Conservation (phyloP, 495 filamentous ascomycete genomes). For the Hypoxylon trugodes region DNA sequence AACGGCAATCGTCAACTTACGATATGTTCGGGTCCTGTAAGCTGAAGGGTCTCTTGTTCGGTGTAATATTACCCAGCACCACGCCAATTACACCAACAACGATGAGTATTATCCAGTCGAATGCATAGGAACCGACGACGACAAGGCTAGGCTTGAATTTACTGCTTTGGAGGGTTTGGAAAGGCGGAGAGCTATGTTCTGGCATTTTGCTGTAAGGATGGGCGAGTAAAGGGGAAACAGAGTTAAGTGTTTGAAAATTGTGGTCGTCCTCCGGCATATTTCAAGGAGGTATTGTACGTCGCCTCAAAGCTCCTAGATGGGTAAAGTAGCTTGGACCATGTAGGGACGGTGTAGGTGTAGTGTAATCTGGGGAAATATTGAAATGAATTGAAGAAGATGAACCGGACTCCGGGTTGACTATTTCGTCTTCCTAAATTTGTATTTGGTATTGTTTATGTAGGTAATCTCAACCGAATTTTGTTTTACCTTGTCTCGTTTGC, state of each 20-base stretch:
- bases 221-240: constrained; percentile 31
- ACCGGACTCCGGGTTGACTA: too few species aligned
- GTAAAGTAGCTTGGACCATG: neutral
- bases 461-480: too few species aligned
- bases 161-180: constrained; percentile 14
- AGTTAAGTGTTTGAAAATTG: constrained; percentile 18
- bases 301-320: constrained; percentile 17
- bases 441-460: too few species aligned
- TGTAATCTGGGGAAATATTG: constrained; percentile 6
- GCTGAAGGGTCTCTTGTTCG: constrained; percentile 64
- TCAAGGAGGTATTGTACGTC: constrained; percentile 25
- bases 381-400: too few species aligned
- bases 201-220: constrained; percentile 45
- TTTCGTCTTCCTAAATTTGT: too few species aligned
- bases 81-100: constrained; percentile 51
- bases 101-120: constrained; percentile 58
- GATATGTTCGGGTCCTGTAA: constrained; percentile 55
- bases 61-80: constrained; percentile 60
- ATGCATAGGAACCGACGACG: constrained; percentile 52
- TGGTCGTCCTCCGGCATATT: constrained; percentile 37
- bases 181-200: constrained; percentile 26
- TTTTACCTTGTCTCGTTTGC: neutral
- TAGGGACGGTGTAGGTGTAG: neutral
- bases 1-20: constrained; percentile 43
- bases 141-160: constrained; percentile 42